Evolutionary conservation across 352 stramenopile genomes (phyloP).

Genomic region (Phytophthora citrophthora): DNA sequence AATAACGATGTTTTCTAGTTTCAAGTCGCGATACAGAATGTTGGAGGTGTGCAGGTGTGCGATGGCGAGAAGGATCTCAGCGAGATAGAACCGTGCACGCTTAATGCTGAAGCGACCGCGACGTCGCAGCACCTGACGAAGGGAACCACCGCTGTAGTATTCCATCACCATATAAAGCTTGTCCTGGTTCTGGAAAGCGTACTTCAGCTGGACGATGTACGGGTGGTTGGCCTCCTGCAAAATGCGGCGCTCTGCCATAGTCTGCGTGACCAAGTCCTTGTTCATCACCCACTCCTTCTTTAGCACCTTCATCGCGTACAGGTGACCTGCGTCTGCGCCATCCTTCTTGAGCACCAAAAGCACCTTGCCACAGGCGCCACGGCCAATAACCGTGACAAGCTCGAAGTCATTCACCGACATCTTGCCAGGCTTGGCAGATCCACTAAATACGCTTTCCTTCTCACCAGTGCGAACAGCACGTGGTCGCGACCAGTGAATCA

Average conservation of each 20-base stretch:
- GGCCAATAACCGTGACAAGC: constrained; percentile 73
- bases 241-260: constrained; percentile 80
- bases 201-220: constrained; percentile 80
- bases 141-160: constrained; percentile 75
- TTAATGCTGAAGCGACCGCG: constrained; percentile 77
- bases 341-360: constrained; percentile 78
- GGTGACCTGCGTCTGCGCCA: constrained; percentile 53
- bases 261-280: constrained; percentile 79
- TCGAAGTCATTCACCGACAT: constrained; percentile 83
- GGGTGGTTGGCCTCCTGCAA: constrained; percentile 77
- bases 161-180: constrained; percentile 88
- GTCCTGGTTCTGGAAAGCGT: constrained; percentile 82
- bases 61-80: constrained; percentile 73
- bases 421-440: constrained; percentile 67
- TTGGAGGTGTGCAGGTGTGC: constrained; percentile 63
- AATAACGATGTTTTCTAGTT: constrained; percentile 81
- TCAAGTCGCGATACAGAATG: constrained; percentile 80
- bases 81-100: constrained; percentile 70
- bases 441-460: constrained; percentile 74
- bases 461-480: constrained; percentile 69
- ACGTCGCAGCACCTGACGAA: constrained; percentile 70
- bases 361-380: constrained; percentile 74
- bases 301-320: constrained; percentile 82
- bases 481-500: constrained; percentile 75
- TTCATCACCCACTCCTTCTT: constrained; percentile 88